phyloP scores from a whole-genome alignment of 1,284 basidiomycete genomes.

The Apiotrichum domesticum region DNA sequence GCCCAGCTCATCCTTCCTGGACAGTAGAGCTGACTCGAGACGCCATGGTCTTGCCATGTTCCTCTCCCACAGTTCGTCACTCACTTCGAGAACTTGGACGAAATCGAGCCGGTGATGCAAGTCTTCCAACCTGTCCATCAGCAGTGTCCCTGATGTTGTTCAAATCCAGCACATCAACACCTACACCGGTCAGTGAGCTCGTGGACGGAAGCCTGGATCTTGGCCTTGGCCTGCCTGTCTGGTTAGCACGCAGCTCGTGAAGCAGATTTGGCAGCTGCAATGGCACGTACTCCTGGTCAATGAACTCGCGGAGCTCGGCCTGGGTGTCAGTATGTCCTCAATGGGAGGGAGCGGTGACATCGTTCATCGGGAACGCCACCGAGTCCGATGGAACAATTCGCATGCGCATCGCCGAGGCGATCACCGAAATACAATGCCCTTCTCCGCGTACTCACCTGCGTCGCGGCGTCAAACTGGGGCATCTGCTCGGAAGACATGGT shows the following conservation, averaged over 20 bases:
- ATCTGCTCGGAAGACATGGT: constrained; percentile 24
- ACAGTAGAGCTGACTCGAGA: no score
- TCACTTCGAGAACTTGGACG: constrained; percentile 70
- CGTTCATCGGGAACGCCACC: no score
- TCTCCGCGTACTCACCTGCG: constrained; percentile 55
- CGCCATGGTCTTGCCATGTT: no score
- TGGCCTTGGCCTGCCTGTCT: constrained; percentile 66
- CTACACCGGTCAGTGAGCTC: constrained; percentile 46
- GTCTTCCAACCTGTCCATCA: constrained; percentile 48
- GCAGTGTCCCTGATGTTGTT: no score
- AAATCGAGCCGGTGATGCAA: constrained; percentile 76
- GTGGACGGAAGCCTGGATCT: constrained; percentile 57
- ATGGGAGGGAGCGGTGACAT: no score
- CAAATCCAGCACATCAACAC: constrained; percentile 1
- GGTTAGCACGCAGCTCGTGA: constrained; percentile 2
- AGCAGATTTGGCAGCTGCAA: background rate
- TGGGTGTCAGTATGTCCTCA: constrained; percentile 35
- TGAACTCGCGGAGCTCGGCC: constrained; percentile 78
- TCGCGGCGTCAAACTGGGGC: constrained; percentile 66
- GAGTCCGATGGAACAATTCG: no score
- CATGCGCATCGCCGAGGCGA: no score
- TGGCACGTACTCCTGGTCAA: constrained; percentile 62
- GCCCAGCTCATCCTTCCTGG: no score
- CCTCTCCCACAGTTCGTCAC: background rate
- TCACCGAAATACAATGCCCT: background rate